Evolutionary conservation across 768 basidiomycete genomes (phyloP), one percentile per base, ranked within the genome.

Genomic region (Sporobolomyces phaffii): DNA sequence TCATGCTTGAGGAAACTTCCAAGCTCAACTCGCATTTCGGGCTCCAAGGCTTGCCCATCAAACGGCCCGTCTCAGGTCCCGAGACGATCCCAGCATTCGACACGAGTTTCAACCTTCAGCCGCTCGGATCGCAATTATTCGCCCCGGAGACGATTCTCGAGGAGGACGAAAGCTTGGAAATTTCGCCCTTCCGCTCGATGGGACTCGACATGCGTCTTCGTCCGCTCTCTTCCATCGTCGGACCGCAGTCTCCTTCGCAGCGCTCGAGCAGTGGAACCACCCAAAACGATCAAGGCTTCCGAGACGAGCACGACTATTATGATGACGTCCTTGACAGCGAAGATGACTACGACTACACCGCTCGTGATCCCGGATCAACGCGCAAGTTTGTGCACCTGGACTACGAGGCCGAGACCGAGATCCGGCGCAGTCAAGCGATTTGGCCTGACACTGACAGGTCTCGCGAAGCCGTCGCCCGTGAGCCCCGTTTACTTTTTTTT

Each of bases 381-480:
- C 45, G 64, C 15, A 28, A 17, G 5, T 56, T 3, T 11, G 41
- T 58, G 1, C 53, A 65, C 26, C 50, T 63, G 22, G 8, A 11
- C 3, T 63, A 60, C 61, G 64, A 65, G 48, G 69, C 64, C 20
- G 61, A 66, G 17, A 50, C 33, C 40, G 69, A 70, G 57, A 15
- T 70, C 28, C 31, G 47, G 26, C 49, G 58, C 1, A 60, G 57
- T 14, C 29, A 26, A 34, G 29, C 47, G 1, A n/a, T 54, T 1
- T 70, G 69, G 69, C 69, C 69, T 1, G 69, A 70, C 47, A 65
- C 64, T 17, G 69, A 70, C 15, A 54, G 33, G 10, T 70, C 68
- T 8, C 54, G 59, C 13, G 68, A 70, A 36, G 60, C 60, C 6
- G 2, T 70, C 0, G 43, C 60, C 10, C 24, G 68, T 70, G 28